phyloP scores from a whole-genome alignment of 345 rosid genomes.

The Raphanus sativus region DNA sequence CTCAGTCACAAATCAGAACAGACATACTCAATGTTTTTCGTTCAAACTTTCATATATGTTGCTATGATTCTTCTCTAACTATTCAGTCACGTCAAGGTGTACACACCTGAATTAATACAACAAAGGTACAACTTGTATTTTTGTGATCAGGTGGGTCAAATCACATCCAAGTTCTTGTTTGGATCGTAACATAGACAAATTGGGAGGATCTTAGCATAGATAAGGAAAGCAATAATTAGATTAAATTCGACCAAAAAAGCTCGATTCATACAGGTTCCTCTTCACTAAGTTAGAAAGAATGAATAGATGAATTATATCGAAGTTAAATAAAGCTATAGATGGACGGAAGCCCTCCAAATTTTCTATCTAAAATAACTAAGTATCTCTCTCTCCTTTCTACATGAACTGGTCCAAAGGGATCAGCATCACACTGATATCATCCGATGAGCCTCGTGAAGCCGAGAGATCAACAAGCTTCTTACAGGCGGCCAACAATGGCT shows the following conservation, averaged over 20 bases:
- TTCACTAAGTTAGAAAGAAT: slow-evolving; percentile 33
- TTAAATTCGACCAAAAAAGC: slow-evolving; percentile 4
- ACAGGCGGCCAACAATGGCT: slow-evolving; percentile 54
- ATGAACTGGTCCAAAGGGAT: slow-evolving; percentile 47
- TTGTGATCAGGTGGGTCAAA: neutral
- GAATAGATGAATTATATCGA: slow-evolving; percentile 22
- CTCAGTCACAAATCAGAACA: neutral
- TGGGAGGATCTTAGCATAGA: neutral
- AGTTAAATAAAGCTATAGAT: neutral
- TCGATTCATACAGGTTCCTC: slow-evolving; percentile 21
- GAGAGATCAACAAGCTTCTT: slow-evolving; percentile 63
- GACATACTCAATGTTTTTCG: neutral
- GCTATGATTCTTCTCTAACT: neutral
- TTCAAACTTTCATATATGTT: neutral
- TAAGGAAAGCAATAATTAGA: neutral
- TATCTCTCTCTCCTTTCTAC: slow-evolving; percentile 11
- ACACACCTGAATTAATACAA: neutral
- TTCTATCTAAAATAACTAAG: slow-evolving; percentile 3
- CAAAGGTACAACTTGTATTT: neutral
- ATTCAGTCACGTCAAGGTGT: neutral
- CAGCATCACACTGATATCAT: slow-evolving; percentile 73
- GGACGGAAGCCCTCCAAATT: slow-evolving; percentile 7
- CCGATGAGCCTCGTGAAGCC: slow-evolving; percentile 65
- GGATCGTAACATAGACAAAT: neutral
- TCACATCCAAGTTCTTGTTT: neutral